Conservation (phyloP, 2,329 filamentous ascomycete genomes). For the Colletotrichum aenigma region DNA sequence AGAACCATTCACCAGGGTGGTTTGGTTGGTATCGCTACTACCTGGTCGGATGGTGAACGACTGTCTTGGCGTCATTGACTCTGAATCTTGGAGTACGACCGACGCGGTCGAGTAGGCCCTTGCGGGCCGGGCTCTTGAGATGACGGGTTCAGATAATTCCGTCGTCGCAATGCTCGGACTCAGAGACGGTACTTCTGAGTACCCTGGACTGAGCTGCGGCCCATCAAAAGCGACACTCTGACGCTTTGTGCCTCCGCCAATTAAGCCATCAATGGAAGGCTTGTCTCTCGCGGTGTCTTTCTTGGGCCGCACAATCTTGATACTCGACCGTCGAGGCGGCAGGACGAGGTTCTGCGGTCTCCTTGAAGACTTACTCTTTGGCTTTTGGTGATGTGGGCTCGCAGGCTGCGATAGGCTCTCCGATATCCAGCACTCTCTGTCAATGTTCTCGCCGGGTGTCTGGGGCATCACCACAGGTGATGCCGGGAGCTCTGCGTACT, state of each 20-base stretch:
- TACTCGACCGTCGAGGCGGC: not conserved
- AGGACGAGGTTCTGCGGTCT: slow-evolving; percentile 12
- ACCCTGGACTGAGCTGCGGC: slow-evolving; percentile 7
- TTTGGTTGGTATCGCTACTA: slow-evolving; percentile 10
- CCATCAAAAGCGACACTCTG: not conserved
- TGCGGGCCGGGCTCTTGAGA: slow-evolving; percentile 35
- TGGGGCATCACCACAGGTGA: not conserved
- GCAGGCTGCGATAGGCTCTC: not conserved
- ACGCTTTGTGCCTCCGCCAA: slow-evolving; percentile 12
- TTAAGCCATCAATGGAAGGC: slow-evolving; percentile 3
- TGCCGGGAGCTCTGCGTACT: slow-evolving; percentile 16
- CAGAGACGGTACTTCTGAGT: slow-evolving; percentile 27
- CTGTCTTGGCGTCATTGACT: slow-evolving; percentile 5
- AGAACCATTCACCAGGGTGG: slow-evolving; percentile 7
- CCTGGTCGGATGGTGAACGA: slow-evolving; percentile 6
- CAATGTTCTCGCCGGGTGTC: not conserved
- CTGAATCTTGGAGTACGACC: slow-evolving; percentile 27
- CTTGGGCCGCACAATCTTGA: not conserved
- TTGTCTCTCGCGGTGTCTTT: not conserved
- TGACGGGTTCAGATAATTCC: slow-evolving; percentile 31
- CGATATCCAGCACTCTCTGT: not conserved
- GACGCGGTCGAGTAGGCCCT: slow-evolving; percentile 30
- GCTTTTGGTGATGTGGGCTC: not conserved
- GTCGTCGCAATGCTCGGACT: slow-evolving; percentile 36
- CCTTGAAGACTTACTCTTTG: not conserved